Evolutionary conservation across 202 grass and related monocot species (phyloP), one percentile per base, ranked within the genome.

Genomic region (Eragrostis tef): DNA sequence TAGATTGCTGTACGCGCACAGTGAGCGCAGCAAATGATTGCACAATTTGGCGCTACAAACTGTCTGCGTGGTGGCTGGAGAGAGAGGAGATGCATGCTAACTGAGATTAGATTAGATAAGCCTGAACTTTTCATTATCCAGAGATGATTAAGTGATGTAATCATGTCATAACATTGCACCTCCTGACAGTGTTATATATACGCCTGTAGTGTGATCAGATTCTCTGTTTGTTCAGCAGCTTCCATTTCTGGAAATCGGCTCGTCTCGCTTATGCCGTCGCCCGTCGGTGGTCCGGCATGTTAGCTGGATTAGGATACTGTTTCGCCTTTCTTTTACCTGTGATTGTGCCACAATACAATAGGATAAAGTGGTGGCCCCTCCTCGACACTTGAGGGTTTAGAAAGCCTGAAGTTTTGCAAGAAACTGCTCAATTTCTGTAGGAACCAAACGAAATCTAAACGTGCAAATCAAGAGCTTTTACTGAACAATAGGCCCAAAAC

Each of bases 1-100:
- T 59, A 44, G 43, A 79, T 83, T 53, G 36, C 36, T 86, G 83
- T 83, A 74, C 59, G 7, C 17, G 34, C 27, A 86, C 74, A 86
- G 74, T 53, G 83, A 69, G 51, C 67, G 71, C 73, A 63, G 83
- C 74, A 64, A 31, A 86, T 86, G 84, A 83, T 90, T 86, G 74
- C 79, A 83, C 6, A 4, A 68, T 68, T 89, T 86, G 79, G 74
- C 83, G 74, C 83, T 79, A 79, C 60, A 70, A 42, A 70, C 36
- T 67, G 29, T 57, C 57, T 36, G 13, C 43, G 48, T 85, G 79
- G 74, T 34, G 63, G 52, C 31, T 62, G 69, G 50, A 61, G 75
- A 29, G 31, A 41, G 66, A 74, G 24, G 65, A 11, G 42, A 62
- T 20, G 8, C 27, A 51, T 6, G 10, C 56, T n/a, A 64, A 20